Evolutionary conservation across 768 basidiomycete species (phyloP), one percentile per base, ranked within the genome.

Genomic region (Pseudohyphozyma bogoriensis): DNA sequence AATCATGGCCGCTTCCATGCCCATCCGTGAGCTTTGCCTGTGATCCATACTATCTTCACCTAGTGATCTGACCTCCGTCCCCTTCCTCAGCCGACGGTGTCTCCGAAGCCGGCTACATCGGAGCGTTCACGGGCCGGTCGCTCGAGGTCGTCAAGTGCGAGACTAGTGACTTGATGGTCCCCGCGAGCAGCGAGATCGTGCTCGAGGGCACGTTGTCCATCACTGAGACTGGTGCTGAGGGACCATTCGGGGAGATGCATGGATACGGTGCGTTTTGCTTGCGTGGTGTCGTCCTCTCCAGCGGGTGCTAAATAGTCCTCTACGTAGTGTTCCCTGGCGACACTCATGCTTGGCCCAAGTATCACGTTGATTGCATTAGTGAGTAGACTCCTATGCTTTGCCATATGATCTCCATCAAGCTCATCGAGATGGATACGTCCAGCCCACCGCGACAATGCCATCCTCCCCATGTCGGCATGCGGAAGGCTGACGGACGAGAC

Each of bases 401-500:
- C n/a, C n/a, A n/a, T n/a, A n/a, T n/a, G n/a, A n/a, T n/a, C n/a
- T n/a, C n/a, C n/a, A n/a, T n/a, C n/a, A n/a, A n/a, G n/a, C n/a
- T n/a, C n/a, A n/a, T n/a, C n/a, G n/a, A n/a, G n/a, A n/a, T n/a
- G n/a, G n/a, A n/a, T n/a, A n/a, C n/a, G n/a, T n/a, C n/a, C n/a
- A n/a, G n/a, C 50, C 8, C 50, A 51, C 35, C 50, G 50, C n/a
- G 50, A 51, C 50, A 24, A 51, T 24, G 50, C 50, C 22, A 51
- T 51, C n/a, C 50, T 51, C 13, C 50, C 50, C 33, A 51, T 51
- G 50, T 51, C 50, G 32, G 50, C 50, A 11, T 51, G 50, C 50
- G 50, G 50, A 22, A 32, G 50, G 4, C 50, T 51, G 20, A 51
- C 50, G 3, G 50, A 51, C 32, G 50, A 51, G 32, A 51, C 50